Evolutionary conservation across 1,139 yeast genomes (phyloP).

Genomic region (Geotrichum phurueaensis): DNA sequence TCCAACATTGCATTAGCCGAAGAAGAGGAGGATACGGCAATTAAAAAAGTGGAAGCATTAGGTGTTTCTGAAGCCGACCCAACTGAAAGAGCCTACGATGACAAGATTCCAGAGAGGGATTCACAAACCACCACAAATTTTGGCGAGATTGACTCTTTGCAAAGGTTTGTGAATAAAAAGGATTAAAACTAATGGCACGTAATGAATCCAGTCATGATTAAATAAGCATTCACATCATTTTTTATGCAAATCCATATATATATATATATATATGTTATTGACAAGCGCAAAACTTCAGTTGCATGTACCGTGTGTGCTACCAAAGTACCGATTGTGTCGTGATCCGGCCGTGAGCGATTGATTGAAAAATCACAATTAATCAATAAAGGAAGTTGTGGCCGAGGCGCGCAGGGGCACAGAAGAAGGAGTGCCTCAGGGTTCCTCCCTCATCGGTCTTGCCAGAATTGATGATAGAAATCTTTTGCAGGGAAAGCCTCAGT

Average conservation of each 20-base stretch:
- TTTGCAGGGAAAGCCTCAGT: too few species aligned
- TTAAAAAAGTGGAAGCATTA: neutral
- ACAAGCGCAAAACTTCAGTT: too few species aligned
- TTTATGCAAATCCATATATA: neutral
- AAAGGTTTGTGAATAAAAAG: neutral
- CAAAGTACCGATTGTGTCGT: too few species aligned
- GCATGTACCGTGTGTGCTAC: too few species aligned
- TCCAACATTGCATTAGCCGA: constrained; percentile 39
- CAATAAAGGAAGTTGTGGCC: too few species aligned
- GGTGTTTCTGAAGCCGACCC: neutral
- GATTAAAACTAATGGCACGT: neutral
- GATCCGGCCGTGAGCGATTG: too few species aligned
- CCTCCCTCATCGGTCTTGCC: too few species aligned
- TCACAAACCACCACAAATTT: neutral
- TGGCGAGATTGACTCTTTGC: neutral
- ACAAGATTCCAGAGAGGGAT: neutral
- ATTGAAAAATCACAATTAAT: too few species aligned
- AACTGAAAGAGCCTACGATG: neutral
- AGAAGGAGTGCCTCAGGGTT: too few species aligned
- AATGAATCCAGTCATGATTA: neutral
- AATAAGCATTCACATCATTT: neutral
- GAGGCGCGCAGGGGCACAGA: too few species aligned
- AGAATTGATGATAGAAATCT: too few species aligned
- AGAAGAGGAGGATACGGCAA: constrained; percentile 6
- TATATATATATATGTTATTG: too few species aligned